phyloP scores from a whole-genome alignment of 208 protist genomes.

The Trichomonas gallinae region DNA sequence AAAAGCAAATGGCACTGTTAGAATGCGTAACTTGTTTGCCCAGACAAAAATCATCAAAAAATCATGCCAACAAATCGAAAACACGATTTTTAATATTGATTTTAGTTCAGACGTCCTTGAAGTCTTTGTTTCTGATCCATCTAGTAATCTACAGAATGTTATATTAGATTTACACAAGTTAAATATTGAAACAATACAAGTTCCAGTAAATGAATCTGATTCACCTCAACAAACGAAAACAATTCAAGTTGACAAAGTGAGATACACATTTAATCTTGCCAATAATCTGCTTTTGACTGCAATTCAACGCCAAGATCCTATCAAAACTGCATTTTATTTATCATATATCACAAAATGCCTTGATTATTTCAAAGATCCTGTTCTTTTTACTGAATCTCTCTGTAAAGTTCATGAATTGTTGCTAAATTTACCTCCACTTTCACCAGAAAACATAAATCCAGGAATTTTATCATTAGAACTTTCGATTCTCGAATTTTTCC shows the following conservation, averaged over 20 bases:
- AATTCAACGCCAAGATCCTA: neutral
- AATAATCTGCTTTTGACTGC: neutral
- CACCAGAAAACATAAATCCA: neutral
- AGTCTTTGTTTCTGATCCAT: neutral
- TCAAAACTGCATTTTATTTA: neutral
- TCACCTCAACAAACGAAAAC: neutral
- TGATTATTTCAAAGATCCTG: neutral
- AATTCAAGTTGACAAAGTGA: neutral
- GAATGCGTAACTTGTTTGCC: neutral
- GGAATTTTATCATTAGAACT: neutral
- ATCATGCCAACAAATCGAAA: neutral
- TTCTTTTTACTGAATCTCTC: neutral
- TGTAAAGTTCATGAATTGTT: neutral
- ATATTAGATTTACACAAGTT: neutral
- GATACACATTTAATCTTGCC: neutral
- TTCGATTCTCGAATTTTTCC: neutral
- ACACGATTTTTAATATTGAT: neutral
- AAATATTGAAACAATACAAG: neutral
- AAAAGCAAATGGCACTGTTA: neutral
- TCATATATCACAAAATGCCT: neutral
- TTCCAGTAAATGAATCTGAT: neutral
- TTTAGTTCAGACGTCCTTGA: neutral
- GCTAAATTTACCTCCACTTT: neutral
- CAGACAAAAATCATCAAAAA: neutral
- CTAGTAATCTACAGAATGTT: neutral